Percentiles rank a stretch among this genome's conserved stretches.
phyloP scores from a whole-genome alignment of 441 rosid species.

The Corymbia calophylla region DNA sequence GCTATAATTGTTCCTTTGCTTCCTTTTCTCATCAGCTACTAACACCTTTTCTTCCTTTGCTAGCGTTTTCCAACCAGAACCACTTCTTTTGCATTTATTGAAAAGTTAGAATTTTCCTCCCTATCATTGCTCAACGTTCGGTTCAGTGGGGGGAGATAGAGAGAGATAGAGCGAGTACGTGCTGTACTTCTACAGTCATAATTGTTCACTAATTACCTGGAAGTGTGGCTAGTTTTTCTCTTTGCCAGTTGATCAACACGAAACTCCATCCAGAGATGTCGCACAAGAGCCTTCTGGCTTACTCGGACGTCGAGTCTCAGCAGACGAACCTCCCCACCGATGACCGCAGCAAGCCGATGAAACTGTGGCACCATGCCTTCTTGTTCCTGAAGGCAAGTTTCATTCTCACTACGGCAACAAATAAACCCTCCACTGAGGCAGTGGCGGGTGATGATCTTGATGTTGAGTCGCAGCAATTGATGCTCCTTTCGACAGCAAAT shows the following conservation, averaged over 20 bases:
- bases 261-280: neutral
- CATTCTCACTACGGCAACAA: neutral
- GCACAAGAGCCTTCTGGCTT: neutral
- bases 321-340: neutral
- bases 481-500: neutral
- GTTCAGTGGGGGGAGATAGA: rapidly evolving
- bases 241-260: neutral
- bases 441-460: neutral
- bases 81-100: neutral
- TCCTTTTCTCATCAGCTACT: neutral
- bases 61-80: neutral
- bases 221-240: neutral
- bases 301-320: neutral
- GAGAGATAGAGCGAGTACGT: neutral
- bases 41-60: neutral
- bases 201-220: neutral
- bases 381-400: neutral
- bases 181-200: neutral
- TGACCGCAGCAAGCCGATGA: neutral
- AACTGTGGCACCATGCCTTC: too few species aligned
- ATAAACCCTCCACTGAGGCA: neutral
- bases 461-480: neutral
- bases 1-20: neutral
- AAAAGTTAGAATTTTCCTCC: neutral
- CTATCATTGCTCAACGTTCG: neutral